Conservation (phyloP, 2,329 filamentous ascomycete species). For the Colletotrichum sp. region DNA sequence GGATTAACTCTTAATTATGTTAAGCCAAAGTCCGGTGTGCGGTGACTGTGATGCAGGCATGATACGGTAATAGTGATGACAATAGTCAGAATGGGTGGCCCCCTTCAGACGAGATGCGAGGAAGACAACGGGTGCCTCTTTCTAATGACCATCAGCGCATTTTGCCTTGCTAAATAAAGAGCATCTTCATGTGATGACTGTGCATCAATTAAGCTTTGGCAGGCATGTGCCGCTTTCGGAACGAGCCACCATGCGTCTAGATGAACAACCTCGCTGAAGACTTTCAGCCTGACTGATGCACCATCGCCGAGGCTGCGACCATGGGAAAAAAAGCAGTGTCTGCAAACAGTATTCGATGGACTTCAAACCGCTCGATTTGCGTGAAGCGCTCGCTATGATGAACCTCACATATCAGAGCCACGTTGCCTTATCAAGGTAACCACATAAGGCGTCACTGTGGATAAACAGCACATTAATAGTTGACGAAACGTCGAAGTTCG, state of each 20-base stretch:
- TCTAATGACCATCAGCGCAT: background rate
- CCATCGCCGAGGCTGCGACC: background rate
- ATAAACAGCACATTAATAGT: background rate
- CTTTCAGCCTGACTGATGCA: background rate
- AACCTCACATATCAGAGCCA: background rate
- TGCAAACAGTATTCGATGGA: background rate
- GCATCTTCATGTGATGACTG: background rate
- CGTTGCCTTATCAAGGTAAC: background rate
- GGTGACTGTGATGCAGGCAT: background rate
- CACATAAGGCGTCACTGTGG: background rate
- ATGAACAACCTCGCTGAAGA: background rate
- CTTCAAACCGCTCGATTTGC: background rate
- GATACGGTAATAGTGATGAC: background rate
- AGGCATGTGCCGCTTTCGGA: background rate
- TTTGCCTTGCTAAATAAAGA: background rate
- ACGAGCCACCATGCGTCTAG: background rate
- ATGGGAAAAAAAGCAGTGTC: background rate
- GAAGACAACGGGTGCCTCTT: background rate
- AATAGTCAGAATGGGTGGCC: background rate
- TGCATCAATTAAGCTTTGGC: background rate
- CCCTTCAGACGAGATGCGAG: background rate
- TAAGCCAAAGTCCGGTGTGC: background rate
- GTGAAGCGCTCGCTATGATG: background rate
- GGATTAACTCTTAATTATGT: background rate
- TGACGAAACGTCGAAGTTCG: background rate